Conservation (phyloP, 2,329 filamentous ascomycete species). For the Rugonectria rugulosa region DNA sequence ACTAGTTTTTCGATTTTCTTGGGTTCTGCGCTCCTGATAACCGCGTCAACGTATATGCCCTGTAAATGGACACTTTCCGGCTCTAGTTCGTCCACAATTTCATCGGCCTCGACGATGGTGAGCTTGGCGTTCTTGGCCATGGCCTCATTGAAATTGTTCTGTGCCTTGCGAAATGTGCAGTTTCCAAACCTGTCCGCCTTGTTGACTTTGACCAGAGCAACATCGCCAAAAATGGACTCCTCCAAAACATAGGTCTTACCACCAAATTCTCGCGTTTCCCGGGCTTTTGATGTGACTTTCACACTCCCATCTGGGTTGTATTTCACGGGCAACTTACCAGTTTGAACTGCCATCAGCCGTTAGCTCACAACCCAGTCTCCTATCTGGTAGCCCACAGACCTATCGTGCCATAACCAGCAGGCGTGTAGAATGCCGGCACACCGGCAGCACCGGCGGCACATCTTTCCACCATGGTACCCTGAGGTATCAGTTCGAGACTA, state of each 20-base stretch:
- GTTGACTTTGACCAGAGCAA: slow-evolving; percentile 92
- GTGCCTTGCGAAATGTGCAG: slow-evolving; percentile 86
- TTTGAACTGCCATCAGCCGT: too few relatives aligned
- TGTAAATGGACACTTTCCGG: slow-evolving; percentile 86
- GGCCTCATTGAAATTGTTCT: slow-evolving; percentile 92
- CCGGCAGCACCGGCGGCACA: slow-evolving; percentile 88
- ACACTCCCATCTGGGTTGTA: slow-evolving; percentile 82
- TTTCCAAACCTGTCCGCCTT: slow-evolving; percentile 93
- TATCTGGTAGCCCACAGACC: too few relatives aligned
- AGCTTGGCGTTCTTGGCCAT: slow-evolving; percentile 92
- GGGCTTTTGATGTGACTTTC: slow-evolving; percentile 76
- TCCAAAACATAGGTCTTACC: slow-evolving; percentile 92
- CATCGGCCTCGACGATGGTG: slow-evolving; percentile 91
- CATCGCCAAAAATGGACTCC: slow-evolving; percentile 86
- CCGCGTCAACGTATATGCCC: slow-evolving; percentile 89
- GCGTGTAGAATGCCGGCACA: slow-evolving; percentile 93
- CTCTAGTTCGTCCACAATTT: slow-evolving; percentile 89
- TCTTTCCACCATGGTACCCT: slow-evolving; percentile 89
- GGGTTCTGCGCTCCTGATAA: slow-evolving; percentile 79
- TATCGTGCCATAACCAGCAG: slow-evolving; percentile 85
- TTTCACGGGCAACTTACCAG: slow-evolving; percentile 82
- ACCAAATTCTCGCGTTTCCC: slow-evolving; percentile 90
- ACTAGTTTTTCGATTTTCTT: slow-evolving; percentile 89
- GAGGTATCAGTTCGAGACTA: slow-evolving; percentile 89
- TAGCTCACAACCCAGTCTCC: too few relatives aligned